Evolutionary conservation across 2,329 filamentous ascomycete species (phyloP), one percentile per base, ranked within the genome.

Genomic region (Fusarium xylarioides): DNA sequence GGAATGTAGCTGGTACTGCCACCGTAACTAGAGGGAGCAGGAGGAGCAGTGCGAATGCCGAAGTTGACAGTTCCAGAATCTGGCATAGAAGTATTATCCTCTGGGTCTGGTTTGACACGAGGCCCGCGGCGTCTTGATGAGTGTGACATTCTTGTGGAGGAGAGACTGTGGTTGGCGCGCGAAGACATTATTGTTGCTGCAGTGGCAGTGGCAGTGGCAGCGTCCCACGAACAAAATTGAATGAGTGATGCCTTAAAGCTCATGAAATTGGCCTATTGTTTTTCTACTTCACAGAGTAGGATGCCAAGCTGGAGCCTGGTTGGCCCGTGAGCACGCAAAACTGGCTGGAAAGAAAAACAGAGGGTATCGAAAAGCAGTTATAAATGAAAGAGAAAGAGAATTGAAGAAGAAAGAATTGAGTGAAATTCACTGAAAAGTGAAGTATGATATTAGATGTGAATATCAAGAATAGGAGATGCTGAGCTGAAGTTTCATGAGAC

Each of bases 81-180:
- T 18, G 38, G 58, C n/a, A 66, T 35, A 7, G 71, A 68, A 40
- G 46, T 50, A 15, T 47, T 47, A 35, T 74, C 66, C 11, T 80
- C 76, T 14, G 75, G 77, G 15, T 81, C 79, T 47, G 40, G 67
- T 54, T 81, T 81, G 53, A 81, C 71, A 34, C 73, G 76, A 70
- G 66, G 59, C 38, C 68, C 70, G 46, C 78, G 70, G 38, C 74
- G 75, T n/a, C 66, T 67, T 53, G 73, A 70, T 53, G 70, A 38
- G 28, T 73, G 70, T 43, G 74, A 67, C 77, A 77, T 78, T 46
- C 63, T 73, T 38, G 35, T 53, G 58, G 71, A 59, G 19, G 68
- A 63, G 38, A 63, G 47, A 16, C 30, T 62, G 46, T 70, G 60
- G 58, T 47, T 59, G 42, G 52, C 54, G 32, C 68, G 63, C 50